Evolutionary conservation across 352 stramenopile species (phyloP), one percentile per base, ranked within the genome.

Genomic region (Globisporangium nunn): DNA sequence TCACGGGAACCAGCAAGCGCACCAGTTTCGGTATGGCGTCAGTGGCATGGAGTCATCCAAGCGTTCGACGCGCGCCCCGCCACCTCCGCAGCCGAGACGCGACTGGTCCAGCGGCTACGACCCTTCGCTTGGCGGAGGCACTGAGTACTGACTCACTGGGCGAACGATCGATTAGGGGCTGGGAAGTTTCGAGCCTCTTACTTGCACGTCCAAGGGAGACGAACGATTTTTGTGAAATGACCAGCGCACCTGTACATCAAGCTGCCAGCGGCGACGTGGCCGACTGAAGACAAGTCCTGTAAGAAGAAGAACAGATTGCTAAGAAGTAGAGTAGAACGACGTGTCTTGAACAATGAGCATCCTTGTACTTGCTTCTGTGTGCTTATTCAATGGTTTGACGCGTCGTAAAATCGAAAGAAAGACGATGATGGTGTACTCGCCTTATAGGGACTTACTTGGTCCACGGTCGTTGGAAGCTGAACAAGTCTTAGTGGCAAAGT

Each of bases 61-160:
- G 70, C 44, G 58, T 56, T 15, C 50, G 8, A 51, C 57, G 46
- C 51, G 72, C 23, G 23, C 23, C 41, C 62, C 68, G 17, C 59
- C 63, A 17, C 59, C 63, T 10, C 52, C 53, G 8, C 60, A 59
- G 40, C 70, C 70, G 6, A 66, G 72, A 30, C 74, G 81, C 44
- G 81, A 91, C 45, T 88, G 78, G 50, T 84, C 78, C 60, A 67
- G 68, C 29, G 77, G 61, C 56, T 85, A 81, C 41, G 72, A 85
- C 30, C 61, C 72, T 18, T 66, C 71, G 4, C 5, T 29, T 23
- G 60, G 33, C 45, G 35, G 18, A 23, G 23, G 41, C 14, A 45
- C 29, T 1, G 45, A 57, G 62, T 79, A 78, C 69, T 65, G 52
- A 71, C 64, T 70, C 56, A 71, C 59, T 67, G 28, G 28, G 7